These are phyloP conservation scores for Aspergillus sp. DNA, from an alignment of 2,329 filamentous ascomycete species.

Conservation along the genomic window DNA sequence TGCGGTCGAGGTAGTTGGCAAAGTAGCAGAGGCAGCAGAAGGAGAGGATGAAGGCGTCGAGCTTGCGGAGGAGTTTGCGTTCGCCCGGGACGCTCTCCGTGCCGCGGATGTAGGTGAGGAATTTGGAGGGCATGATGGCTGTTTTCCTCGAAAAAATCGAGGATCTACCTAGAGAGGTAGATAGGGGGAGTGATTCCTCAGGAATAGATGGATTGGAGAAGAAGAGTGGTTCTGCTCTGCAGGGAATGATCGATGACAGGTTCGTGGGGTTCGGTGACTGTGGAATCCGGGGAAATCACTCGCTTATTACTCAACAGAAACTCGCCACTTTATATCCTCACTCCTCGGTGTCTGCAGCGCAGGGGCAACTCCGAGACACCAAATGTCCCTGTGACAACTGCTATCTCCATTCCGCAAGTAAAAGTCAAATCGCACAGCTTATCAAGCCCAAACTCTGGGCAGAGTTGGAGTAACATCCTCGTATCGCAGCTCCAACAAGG, in stretches of 20 bases:
- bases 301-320: neutral
- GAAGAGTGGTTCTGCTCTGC: neutral
- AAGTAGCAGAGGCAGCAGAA: slow-evolving; percentile 55
- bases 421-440: neutral
- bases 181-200: no score
- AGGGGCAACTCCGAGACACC: neutral
- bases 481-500: neutral
- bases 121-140: slow-evolving; percentile 8
- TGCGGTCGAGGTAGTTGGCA: slow-evolving; percentile 53
- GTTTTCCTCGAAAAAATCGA: neutral
- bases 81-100: slow-evolving; percentile 12
- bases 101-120: slow-evolving; percentile 16
- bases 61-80: slow-evolving; percentile 52
- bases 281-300: neutral
- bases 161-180: no score
- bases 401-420: neutral
- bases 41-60: slow-evolving; percentile 54
- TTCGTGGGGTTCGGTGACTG: neutral
- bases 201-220: neutral
- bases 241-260: neutral
- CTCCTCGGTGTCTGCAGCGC: neutral
- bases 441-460: neutral
- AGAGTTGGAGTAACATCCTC: neutral
- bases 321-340: neutral
- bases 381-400: neutral